Conservation (phyloP, 106 monocot species). For the Dactylorhiza incarnata region DNA sequence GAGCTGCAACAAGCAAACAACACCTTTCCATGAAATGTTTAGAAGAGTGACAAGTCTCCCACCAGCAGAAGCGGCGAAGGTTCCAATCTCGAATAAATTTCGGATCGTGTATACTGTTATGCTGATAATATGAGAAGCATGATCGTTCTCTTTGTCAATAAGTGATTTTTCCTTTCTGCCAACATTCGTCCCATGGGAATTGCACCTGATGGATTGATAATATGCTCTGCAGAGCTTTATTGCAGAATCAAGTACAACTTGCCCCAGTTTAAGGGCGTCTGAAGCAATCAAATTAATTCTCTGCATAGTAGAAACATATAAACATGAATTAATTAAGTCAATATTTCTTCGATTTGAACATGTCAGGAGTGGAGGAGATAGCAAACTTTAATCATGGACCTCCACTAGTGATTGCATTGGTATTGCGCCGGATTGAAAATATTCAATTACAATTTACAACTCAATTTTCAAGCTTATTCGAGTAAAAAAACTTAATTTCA, state of each 20-base stretch:
- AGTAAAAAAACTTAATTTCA: no score
- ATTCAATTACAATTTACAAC: no score
- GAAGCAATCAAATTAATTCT: constrained; percentile 45
- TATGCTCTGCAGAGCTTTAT: constrained; percentile 70
- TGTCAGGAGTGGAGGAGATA: background rate
- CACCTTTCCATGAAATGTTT: constrained; percentile 95
- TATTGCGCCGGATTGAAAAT: no score
- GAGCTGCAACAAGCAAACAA: constrained; percentile 70
- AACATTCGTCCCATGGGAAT: constrained; percentile 7
- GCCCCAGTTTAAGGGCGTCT: constrained; percentile 56
- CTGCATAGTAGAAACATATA: constrained; percentile 29
- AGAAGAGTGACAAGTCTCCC: constrained; percentile 71
- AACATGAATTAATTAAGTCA: background rate
- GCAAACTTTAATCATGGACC: background rate
- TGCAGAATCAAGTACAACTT: constrained; percentile 61
- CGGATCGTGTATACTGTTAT: constrained; percentile 43
- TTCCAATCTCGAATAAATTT: constrained; percentile 64
- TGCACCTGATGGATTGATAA: constrained; percentile 30
- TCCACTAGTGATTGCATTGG: background rate
- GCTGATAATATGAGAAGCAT: constrained; percentile 23
- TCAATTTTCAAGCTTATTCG: no score
- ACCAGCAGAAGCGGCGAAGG: constrained; percentile 76
- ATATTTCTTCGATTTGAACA: background rate
- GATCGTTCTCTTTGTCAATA: constrained; percentile 24
- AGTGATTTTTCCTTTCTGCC: constrained; percentile 1